phyloP scores from a whole-genome alignment of 305 asterid genomes.

The Solanum hybrid region DNA sequence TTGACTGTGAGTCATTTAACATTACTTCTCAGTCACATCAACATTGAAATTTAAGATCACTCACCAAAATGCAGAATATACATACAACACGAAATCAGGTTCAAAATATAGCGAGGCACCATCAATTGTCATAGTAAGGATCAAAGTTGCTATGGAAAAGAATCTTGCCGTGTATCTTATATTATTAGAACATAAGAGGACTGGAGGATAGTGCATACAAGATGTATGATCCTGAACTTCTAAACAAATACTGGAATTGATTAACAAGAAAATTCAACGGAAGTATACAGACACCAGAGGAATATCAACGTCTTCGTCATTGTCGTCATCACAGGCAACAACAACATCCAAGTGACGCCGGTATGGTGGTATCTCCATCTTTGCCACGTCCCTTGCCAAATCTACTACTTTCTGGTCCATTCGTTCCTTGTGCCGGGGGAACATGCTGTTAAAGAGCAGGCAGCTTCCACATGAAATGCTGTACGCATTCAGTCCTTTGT shows the following conservation, averaged over 20 bases:
- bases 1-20: background rate
- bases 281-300: slow-evolving; percentile 75
- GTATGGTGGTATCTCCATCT: slow-evolving; percentile 62
- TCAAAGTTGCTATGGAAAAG: background rate
- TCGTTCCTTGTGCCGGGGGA: slow-evolving; percentile 72
- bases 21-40: background rate
- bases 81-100: background rate
- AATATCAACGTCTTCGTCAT: slow-evolving; percentile 77
- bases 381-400: slow-evolving; percentile 67
- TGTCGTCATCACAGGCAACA: slow-evolving; percentile 87
- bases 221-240: background rate
- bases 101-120: background rate
- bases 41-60: background rate
- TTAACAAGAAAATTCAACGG: slow-evolving; percentile 21
- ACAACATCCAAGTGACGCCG: slow-evolving; percentile 71
- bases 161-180: background rate
- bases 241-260: background rate
- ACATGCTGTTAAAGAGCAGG: slow-evolving; percentile 76
- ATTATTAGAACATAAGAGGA: background rate
- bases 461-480: slow-evolving; percentile 90
- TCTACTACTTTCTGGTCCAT: slow-evolving; percentile 75
- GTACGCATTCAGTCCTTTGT: slow-evolving; percentile 72
- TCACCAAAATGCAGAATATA: background rate
- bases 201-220: background rate
- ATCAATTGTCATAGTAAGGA: background rate